A percentile compares a stretch with the other conserved stretches of the same genome.
These are phyloP conservation scores for Mycena sp. DNA, from an alignment of 1,284 basidiomycete species.

Conservation along the genomic window DNA sequence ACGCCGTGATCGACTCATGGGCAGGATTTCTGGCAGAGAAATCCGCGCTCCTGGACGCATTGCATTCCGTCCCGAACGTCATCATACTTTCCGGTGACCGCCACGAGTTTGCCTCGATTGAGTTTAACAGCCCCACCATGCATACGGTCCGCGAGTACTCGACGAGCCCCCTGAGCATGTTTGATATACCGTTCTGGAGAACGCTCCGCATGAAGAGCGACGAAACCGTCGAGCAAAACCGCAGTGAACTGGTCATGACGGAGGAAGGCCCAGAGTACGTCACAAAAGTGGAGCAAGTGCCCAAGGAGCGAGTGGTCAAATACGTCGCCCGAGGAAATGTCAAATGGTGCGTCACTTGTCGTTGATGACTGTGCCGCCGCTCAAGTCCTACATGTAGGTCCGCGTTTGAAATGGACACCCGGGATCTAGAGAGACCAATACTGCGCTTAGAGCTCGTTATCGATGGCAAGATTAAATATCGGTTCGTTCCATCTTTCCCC, in stretches of 20 bases:
- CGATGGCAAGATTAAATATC: conserved; percentile 71
- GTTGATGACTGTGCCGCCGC: not conserved
- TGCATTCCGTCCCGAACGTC: conserved; percentile 80
- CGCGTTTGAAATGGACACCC: conserved; percentile 79
- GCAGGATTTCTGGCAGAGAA: conserved; percentile 76
- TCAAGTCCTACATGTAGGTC: conserved; percentile 53
- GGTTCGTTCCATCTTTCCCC: conserved; percentile 47
- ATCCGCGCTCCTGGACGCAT: conserved; percentile 59
- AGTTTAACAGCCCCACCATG: conserved; percentile 49
- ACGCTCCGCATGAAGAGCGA: conserved; percentile 59
- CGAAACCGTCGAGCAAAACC: conserved; percentile 48
- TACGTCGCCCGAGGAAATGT: conserved; percentile 71
- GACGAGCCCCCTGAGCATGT: conserved; percentile 76
- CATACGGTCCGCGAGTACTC: conserved; percentile 53
- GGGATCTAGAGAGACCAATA: conserved; percentile 61
- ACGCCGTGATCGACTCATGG: conserved; percentile 78
- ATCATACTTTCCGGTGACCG: conserved; percentile 77
- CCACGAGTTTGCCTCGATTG: conserved; percentile 83
- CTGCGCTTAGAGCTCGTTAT: conserved; percentile 69
- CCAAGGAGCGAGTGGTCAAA: conserved; percentile 67
- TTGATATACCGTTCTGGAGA: conserved; percentile 69
- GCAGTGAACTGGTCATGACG: conserved; percentile 29
- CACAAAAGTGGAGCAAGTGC: conserved; percentile 11
- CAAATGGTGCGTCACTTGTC: conserved; percentile 58
- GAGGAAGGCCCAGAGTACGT: conserved; percentile 36